Evolutionary conservation across 768 basidiomycete species (phyloP).

Genomic region (Rhodosporidiobolus sp.): DNA sequence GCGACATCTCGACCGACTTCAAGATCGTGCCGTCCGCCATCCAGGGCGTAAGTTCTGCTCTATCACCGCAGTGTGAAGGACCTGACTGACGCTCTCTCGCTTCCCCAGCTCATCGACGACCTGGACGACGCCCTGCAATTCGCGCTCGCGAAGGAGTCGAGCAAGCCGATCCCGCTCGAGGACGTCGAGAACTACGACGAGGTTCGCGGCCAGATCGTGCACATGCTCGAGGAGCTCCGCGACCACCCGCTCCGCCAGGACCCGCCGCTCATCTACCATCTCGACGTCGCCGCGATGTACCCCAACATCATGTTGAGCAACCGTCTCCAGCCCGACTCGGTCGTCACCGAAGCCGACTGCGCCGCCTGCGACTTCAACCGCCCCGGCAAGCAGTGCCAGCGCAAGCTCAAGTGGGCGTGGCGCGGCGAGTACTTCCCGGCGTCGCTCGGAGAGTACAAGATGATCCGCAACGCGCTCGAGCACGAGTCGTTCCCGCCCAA

Average conservation of each 20-base stretch:
- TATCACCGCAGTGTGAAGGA: background rate
- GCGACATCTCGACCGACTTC: slow-evolving; percentile 91
- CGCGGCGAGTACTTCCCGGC: slow-evolving; percentile 97
- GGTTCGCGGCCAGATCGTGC: slow-evolving; percentile 73
- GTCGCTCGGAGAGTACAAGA: slow-evolving; percentile 94
- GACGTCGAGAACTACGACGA: slow-evolving; percentile 92
- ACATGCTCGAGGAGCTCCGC: slow-evolving; percentile 79
- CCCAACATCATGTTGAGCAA: slow-evolving; percentile 99
- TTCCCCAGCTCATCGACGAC: slow-evolving; percentile 78
- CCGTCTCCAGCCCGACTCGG: slow-evolving; percentile 94
- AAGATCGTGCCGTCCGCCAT: slow-evolving; percentile 84
- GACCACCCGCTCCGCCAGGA: slow-evolving; percentile 85
- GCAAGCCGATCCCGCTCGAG: slow-evolving; percentile 67
- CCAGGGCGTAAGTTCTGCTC: slow-evolving; percentile 55
- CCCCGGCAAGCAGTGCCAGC: slow-evolving; percentile 90
- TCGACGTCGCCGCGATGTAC: slow-evolving; percentile 99
- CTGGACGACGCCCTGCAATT: slow-evolving; percentile 89
- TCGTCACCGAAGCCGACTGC: slow-evolving; percentile 92
- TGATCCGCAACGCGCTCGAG: slow-evolving; percentile 95
- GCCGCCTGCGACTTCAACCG: slow-evolving; percentile 98
- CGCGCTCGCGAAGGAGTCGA: slow-evolving; percentile 73
- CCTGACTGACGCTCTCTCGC: background rate
- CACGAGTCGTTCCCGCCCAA: slow-evolving; percentile 88
- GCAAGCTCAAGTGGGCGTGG: slow-evolving; percentile 96
- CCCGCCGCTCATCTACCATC: slow-evolving; percentile 93